A percentile compares a stretch with the other conserved stretches of the same genome.
phyloP scores from a whole-genome alignment of 1,284 basidiomycete species.

The Irpex sp. region DNA sequence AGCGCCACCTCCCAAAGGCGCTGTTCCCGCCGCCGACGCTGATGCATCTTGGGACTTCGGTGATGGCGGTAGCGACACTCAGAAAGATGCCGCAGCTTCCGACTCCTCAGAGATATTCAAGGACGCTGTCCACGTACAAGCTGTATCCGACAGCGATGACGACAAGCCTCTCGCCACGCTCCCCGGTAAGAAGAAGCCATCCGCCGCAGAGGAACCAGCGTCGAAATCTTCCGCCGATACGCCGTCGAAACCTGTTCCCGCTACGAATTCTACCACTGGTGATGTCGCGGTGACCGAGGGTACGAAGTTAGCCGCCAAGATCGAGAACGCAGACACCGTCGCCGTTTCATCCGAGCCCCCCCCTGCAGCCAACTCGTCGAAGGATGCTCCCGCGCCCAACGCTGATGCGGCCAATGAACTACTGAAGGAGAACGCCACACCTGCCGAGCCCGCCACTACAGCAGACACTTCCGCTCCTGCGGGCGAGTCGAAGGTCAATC shows the following conservation, averaged over 20 bases:
- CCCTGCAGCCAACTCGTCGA: background rate
- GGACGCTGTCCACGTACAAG: background rate
- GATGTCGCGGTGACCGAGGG: background rate
- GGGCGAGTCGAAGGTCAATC: background rate
- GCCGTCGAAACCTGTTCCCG: background rate
- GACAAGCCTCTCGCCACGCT: background rate
- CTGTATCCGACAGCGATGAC: background rate
- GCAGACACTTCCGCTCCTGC: background rate
- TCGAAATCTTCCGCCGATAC: background rate
- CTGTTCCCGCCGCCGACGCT: background rate
- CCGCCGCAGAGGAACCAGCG: background rate
- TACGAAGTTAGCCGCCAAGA: background rate
- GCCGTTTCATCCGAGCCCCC: background rate
- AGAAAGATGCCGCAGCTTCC: background rate
- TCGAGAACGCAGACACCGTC: background rate
- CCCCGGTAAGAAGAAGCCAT: background rate
- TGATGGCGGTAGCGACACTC: background rate
- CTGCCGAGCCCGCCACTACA: background rate
- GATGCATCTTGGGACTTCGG: background rate
- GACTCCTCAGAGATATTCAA: background rate
- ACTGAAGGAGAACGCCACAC: background rate
- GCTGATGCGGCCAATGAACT: background rate
- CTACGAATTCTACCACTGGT: background rate
- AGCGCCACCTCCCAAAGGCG: background rate
- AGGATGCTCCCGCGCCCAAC: background rate